Base-by-base conservation (phyloP, 179 eudicot species). In the Monotropa hypopitys region DNA sequence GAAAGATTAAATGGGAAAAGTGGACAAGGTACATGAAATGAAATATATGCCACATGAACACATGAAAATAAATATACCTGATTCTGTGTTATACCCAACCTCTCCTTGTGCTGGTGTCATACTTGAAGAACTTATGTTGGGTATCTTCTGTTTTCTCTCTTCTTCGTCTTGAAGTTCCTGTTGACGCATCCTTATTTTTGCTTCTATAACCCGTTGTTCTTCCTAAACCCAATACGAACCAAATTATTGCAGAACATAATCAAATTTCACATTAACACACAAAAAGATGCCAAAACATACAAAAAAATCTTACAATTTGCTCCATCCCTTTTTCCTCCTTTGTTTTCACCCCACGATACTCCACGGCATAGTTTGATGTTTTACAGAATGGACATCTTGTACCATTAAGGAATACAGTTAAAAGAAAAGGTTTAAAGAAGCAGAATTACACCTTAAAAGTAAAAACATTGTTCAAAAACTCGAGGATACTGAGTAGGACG, bases 401-500 rank as follows among this genome's bases (percentile, higher is more conserved):
- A 77, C 30, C 33, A 89, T 93, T 85, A 88, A 89, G 96, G 71
- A 72, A 81, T 49, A 73, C 30, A 9, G n/a, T 28, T 20, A 33
- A 2, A 6, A 40, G 62, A 45, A 4, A 35, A 32, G 67, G 59
- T 32, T 53, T 26, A 18, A 26, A 66, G 75, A n/a, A 73, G 50
- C 16, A 13, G 53, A 72, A 62, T 30, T 15, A 33, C 3, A 35
- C 26, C 15, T 6, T 42, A 5, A 57, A 42, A 38, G 53, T 8
- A 4, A 72, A 78, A n/a, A n/a, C n/a, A n/a, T n/a, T n/a, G n/a
- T n/a, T n/a, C n/a, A n/a, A n/a, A n/a, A n/a, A 80, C 51, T 72
- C 15, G 81, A 93, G 97, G 96, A 96, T 96, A 94, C 99, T 90
- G 98, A 38, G 99, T 93, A 13, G 99, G 99, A 72, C 93, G 91